Conservation (phyloP, 108 stramenopile species). For the Cyclotella baltica region DNA sequence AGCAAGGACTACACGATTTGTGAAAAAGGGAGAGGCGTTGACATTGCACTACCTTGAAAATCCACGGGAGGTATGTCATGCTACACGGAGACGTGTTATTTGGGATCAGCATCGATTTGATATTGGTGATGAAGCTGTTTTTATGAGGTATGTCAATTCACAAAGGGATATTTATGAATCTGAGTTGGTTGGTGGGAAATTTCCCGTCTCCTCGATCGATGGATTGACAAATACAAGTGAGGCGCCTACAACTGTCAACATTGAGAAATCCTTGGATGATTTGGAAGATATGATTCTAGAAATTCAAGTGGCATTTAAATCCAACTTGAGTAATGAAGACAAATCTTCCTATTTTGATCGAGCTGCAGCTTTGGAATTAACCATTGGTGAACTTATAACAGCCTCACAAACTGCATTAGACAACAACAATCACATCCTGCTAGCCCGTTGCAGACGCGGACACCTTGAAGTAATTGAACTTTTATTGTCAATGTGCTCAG, state of each 20-base stretch:
- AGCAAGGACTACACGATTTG: constrained; percentile 74
- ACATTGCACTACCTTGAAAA: constrained; percentile 77
- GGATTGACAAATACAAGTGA: constrained; percentile 7
- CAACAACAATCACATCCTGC: constrained; percentile 64
- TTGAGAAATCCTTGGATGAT: constrained; percentile 70
- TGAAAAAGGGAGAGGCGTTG: constrained; percentile 70
- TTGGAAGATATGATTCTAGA: constrained; percentile 68
- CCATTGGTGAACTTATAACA: constrained; percentile 61
- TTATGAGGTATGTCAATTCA: constrained; percentile 25
- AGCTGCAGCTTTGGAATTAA: constrained; percentile 66
- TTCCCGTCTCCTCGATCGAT: constrained; percentile 60
- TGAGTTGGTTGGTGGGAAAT: constrained; percentile 58
- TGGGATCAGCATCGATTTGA: constrained; percentile 90
- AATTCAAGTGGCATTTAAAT: constrained; percentile 26
- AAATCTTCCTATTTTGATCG: constrained; percentile 43
- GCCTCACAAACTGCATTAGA: constrained; percentile 59
- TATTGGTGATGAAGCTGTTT: constrained; percentile 60
- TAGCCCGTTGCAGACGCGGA: constrained; percentile 64
- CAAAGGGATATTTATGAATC: constrained; percentile 24
- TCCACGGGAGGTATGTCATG: constrained; percentile 74
- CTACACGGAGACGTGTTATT: constrained; percentile 64
- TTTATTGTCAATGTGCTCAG: constrained; percentile 26
- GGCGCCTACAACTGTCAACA: constrained; percentile 52
- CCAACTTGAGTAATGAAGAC: constrained; percentile 8
- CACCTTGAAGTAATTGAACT: constrained; percentile 72